Percentiles rank a stretch among this genome's conserved stretches.
Conservation (phyloP, 2,329 filamentous ascomycete species). For the Cercospora beticola region DNA sequence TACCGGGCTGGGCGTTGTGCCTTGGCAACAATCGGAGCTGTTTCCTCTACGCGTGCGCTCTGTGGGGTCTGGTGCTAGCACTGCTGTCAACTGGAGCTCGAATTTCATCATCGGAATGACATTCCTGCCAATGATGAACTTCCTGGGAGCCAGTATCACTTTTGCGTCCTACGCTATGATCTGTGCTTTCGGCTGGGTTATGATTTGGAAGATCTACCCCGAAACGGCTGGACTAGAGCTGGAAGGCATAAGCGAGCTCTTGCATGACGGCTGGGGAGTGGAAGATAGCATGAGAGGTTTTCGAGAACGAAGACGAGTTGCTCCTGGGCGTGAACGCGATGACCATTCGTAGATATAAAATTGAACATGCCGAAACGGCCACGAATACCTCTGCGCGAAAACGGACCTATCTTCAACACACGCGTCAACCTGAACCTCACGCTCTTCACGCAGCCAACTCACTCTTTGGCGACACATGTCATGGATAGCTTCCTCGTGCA, state of each 20-base stretch:
- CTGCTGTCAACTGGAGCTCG: slow-evolving; percentile 77
- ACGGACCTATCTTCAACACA: not conserved
- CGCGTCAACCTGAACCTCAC: not conserved
- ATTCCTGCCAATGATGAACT: slow-evolving; percentile 83
- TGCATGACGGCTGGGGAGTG: slow-evolving; percentile 72
- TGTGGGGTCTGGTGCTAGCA: slow-evolving; percentile 69
- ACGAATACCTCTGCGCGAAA: not conserved
- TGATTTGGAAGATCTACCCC: slow-evolving; percentile 70
- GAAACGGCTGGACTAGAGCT: slow-evolving; percentile 80
- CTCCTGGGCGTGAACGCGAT: not conserved
- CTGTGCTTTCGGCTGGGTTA: slow-evolving; percentile 65
- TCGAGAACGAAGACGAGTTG: slow-evolving; percentile 1
- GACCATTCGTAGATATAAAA: not conserved
- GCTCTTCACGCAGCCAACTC: not conserved
- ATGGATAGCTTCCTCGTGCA: not conserved
- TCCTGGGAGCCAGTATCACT: slow-evolving; percentile 69
- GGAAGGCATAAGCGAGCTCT: slow-evolving; percentile 72
- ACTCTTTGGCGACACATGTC: not conserved
- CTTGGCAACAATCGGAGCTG: slow-evolving; percentile 90
- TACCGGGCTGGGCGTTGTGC: slow-evolving; percentile 83
- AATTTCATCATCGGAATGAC: slow-evolving; percentile 86
- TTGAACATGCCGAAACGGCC: not conserved
- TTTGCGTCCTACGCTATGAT: slow-evolving; percentile 77
- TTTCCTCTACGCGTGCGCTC: slow-evolving; percentile 76
- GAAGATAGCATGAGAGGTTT: not conserved